Conservation (phyloP, 148 eudicot genomes). For the Amaranthus hypochondriacus region DNA sequence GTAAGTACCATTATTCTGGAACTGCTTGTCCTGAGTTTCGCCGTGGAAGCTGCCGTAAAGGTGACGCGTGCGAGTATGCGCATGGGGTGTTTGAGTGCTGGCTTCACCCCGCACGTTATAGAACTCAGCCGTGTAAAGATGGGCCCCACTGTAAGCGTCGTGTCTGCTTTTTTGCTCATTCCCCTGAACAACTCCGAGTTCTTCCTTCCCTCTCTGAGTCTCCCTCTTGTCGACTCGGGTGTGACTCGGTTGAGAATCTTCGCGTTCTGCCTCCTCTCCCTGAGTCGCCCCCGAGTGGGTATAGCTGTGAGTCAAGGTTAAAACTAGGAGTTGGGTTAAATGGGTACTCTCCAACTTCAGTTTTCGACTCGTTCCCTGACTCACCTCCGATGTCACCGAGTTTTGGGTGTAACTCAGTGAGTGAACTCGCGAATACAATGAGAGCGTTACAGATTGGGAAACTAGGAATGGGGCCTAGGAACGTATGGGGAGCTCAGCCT, state of each 20-base stretch:
- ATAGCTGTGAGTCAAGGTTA: not conserved
- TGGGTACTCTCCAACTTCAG: constrained; percentile 9
- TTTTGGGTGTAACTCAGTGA: constrained; percentile 28
- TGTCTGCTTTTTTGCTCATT: constrained; percentile 84
- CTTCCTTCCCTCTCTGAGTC: constrained; percentile 30
- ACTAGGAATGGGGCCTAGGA: constrained; percentile 27
- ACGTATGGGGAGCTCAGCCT: constrained; percentile 24
- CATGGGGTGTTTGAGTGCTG: constrained; percentile 94
- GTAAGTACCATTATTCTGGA: constrained; percentile 50
- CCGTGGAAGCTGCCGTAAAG: constrained; percentile 51
- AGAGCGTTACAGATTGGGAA: constrained; percentile 46
- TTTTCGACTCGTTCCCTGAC: constrained; percentile 17
- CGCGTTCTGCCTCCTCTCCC: not conserved
- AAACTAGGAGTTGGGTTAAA: not conserved
- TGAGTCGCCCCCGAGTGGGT: too few relatives aligned
- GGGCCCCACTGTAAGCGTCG: constrained; percentile 60
- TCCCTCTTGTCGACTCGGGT: constrained; percentile 25
- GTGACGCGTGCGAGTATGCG: constrained; percentile 73
- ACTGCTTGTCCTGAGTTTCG: constrained; percentile 75
- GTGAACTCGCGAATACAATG: constrained; percentile 42
- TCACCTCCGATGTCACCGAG: constrained; percentile 60
- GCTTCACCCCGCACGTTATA: constrained; percentile 79
- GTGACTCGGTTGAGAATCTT: constrained; percentile 14
- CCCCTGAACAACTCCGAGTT: constrained; percentile 53
- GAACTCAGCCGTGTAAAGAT: constrained; percentile 84